Evolutionary conservation across 2,329 filamentous ascomycete species (phyloP), one percentile per base, ranked within the genome.

Genomic region (Venturia carpophila): DNA sequence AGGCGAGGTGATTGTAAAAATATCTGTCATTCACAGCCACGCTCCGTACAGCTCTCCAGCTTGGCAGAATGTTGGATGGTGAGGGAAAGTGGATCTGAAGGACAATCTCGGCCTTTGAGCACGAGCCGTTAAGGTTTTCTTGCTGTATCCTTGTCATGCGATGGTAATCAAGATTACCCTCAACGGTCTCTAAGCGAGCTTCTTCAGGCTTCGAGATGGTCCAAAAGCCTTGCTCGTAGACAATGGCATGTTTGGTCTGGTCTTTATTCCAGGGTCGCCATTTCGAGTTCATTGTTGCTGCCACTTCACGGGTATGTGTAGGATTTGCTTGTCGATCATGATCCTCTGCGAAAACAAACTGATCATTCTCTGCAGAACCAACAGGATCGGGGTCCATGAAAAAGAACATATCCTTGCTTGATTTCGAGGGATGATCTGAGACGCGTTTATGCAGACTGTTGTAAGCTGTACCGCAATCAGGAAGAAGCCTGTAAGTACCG

Each of bases 321-420:
- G 42, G 61, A 17, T 78, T 73, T 7, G 82, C 73, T 5, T 79
- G 75, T 10, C 74, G 72, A 15, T 43, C 34, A 65, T 79, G 79
- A 60, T 82, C 77, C 7, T 77, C 68, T 1, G 84, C 79, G 69
- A 89, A 85, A 0, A 87, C 80, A 68, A 86, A 86, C 1, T 71
- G 72, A 69, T 88, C 84, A 5, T 79, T 65, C 0, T 75, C 70
- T 0, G 77, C 71, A 37, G 79, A 71, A 0, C 80, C 80, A 43
- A 81, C 76, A 19, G 79, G 78, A 5, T 78, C 74, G 0, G 84
- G 82, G 64, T 88, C 83, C 3, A 85, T 73, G 69, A 87, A 87
- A 2, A 88, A 71, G 68, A 80, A 88, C 0, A 86, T 9, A 63
- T 64, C 3, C 66, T 66, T 9, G 64, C 62, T 10, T 62, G 67